Evolutionary conservation across 2,329 filamentous ascomycete species (phyloP).

Genomic region (Plenodomus tracheiphilus): DNA sequence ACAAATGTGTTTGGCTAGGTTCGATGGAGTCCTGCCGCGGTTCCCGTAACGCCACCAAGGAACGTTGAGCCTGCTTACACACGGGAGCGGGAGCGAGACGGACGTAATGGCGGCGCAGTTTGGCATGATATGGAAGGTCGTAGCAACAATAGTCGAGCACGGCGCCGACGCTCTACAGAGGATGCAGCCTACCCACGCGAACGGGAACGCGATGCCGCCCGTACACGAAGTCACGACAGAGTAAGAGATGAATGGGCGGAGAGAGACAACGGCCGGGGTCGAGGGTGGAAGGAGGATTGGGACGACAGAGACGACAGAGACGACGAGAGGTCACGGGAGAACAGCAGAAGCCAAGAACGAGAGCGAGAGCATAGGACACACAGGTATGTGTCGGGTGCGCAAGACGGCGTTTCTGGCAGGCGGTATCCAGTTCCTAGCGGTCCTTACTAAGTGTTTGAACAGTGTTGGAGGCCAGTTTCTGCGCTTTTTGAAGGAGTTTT

Average conservation of each 20-base stretch:
- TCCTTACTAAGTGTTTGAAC: constrained; percentile 21
- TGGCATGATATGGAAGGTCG: constrained; percentile 15
- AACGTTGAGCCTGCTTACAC: constrained; percentile 27
- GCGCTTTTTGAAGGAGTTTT: constrained; percentile 26
- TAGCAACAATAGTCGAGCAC: constrained; percentile 13
- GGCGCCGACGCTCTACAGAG: constrained; percentile 29
- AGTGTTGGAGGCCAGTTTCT: constrained; percentile 21
- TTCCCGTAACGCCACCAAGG: constrained; percentile 21
- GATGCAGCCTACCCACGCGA: constrained; percentile 32
- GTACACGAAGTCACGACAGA: constrained; percentile 35
- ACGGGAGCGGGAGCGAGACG: constrained; percentile 21
- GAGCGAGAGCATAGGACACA: constrained; percentile 30
- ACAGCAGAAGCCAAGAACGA: constrained; percentile 18
- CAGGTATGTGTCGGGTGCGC: constrained; percentile 39
- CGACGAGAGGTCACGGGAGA: constrained; percentile 15
- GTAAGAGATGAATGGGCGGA: constrained; percentile 33
- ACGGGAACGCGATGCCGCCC: constrained; percentile 17
- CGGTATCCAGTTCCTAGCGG: constrained; percentile 33
- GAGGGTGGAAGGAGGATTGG: background rate
- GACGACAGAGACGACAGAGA: constrained; percentile 4
- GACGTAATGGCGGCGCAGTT: constrained; percentile 11
- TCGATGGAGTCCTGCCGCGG: constrained; percentile 26
- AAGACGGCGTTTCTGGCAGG: constrained; percentile 40
- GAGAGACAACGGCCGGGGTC: constrained; percentile 16
- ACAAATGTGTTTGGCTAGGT: constrained; percentile 1